Percentiles rank a stretch among this genome's conserved stretches.
Evolutionary conservation across 2,329 filamentous ascomycete genomes (phyloP).

Genomic region (Penicillium sp.): DNA sequence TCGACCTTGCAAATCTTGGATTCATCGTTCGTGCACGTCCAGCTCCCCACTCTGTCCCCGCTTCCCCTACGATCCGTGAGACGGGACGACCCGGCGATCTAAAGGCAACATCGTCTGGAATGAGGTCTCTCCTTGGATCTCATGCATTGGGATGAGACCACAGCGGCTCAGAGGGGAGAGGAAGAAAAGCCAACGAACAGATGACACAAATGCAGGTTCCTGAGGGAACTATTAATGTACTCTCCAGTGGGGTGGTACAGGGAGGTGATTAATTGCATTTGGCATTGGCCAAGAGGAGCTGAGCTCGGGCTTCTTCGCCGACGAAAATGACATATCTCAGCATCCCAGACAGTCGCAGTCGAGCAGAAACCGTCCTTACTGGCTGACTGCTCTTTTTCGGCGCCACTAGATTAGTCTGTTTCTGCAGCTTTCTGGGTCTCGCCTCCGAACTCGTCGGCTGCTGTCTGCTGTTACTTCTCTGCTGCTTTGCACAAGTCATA

Average conservation of each 20-base stretch:
- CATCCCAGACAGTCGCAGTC: constrained; percentile 9
- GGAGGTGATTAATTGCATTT: constrained; percentile 20
- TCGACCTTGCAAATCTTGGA: constrained; percentile 6
- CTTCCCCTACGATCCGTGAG: not conserved
- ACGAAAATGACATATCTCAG: constrained; percentile 29
- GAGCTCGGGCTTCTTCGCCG: constrained; percentile 18
- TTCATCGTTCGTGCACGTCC: constrained; percentile 4
- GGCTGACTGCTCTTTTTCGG: constrained; percentile 11
- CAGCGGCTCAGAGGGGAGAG: not conserved
- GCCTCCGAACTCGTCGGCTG: constrained; percentile 8
- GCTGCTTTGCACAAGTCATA: constrained; percentile 10
- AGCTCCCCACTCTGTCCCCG: constrained; percentile 1
- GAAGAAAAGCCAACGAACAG: constrained; percentile 9
- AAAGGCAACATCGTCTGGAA: not conserved
- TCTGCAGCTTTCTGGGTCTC: constrained; percentile 24
- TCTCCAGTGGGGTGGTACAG: constrained; percentile 19
- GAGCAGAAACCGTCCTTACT: constrained; percentile 13
- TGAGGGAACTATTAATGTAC: constrained; percentile 7
- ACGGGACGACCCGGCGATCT: constrained; percentile 10
- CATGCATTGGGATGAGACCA: not conserved
- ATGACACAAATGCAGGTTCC: constrained; percentile 2
- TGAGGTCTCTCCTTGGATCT: too few species aligned
- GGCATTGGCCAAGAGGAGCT: constrained; percentile 18
- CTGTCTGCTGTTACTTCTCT: not conserved
- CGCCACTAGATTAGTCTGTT: constrained; percentile 15